Evolutionary conservation across 257 asterid species (phyloP).

Genomic region (Solanum gandarillasii): DNA sequence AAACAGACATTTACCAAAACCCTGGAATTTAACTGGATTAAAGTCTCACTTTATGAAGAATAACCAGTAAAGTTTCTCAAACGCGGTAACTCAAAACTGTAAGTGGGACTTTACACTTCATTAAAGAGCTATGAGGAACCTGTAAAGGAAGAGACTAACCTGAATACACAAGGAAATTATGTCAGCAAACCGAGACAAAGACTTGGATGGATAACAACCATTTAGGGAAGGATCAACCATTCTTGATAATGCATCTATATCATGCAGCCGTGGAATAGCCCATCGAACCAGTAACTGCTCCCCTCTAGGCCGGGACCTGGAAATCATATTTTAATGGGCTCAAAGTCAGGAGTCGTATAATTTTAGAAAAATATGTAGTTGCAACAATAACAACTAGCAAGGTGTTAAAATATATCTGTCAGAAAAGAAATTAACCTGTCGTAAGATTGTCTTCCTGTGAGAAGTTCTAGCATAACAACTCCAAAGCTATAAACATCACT

Average conservation of each 20-base stretch:
- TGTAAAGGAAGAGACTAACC: slow-evolving; percentile 22
- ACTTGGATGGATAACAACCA: slow-evolving; percentile 69
- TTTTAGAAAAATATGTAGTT: background rate
- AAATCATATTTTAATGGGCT: background rate
- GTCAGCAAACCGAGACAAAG: slow-evolving; percentile 85
- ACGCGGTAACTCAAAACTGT: background rate
- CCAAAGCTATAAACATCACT: slow-evolving; percentile 97
- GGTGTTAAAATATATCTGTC: background rate
- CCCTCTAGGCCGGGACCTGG: slow-evolving; percentile 66
- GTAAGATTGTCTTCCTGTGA: slow-evolving; percentile 72
- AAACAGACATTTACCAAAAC: background rate
- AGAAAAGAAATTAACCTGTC: slow-evolving; percentile 49
- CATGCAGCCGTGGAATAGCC: slow-evolving; percentile 77
- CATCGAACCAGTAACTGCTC: slow-evolving; percentile 80
- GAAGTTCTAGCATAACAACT: slow-evolving; percentile 73
- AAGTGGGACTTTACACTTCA: background rate
- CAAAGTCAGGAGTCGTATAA: background rate
- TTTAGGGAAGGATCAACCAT: slow-evolving; percentile 85
- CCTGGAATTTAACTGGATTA: background rate
- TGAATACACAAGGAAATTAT: slow-evolving; percentile 80
- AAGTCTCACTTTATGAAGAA: background rate
- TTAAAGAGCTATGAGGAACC: background rate
- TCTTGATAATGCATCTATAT: slow-evolving; percentile 69
- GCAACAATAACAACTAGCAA: background rate
- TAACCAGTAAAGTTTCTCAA: background rate